phyloP scores from a whole-genome alignment of 495 filamentous ascomycete species.

The Aspergillus carlsbadensis region DNA sequence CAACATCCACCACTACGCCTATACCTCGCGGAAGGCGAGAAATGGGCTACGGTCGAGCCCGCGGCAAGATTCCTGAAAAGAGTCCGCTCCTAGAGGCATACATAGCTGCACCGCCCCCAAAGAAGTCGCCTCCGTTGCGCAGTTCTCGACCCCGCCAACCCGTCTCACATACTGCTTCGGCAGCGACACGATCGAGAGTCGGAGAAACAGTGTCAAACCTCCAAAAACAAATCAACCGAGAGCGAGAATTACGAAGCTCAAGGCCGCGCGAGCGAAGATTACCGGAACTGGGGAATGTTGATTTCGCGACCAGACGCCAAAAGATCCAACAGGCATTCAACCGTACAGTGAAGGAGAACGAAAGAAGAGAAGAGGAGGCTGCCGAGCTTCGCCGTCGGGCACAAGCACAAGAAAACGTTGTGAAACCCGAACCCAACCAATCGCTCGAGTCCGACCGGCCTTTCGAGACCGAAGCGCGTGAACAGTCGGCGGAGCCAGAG shows the following conservation, averaged over 20 bases:
- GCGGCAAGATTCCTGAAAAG: slow-evolving; percentile 36
- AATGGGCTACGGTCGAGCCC: slow-evolving; percentile 31
- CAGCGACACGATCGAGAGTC: slow-evolving; percentile 62
- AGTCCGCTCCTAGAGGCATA: slow-evolving; percentile 61
- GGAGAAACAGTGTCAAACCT: slow-evolving; percentile 47
- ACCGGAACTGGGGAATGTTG: slow-evolving; percentile 65
- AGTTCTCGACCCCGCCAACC: slow-evolving; percentile 80
- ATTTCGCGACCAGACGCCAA: slow-evolving; percentile 75
- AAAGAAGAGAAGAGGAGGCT: slow-evolving; percentile 55
- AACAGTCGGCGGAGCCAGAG: slow-evolving; percentile 23
- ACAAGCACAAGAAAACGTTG: slow-evolving; percentile 25
- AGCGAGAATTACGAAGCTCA: slow-evolving; percentile 30
- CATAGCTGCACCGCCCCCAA: slow-evolving; percentile 60
- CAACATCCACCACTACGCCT: slow-evolving; percentile 1
- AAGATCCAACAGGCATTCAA: slow-evolving; percentile 79
- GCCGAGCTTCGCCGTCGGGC: slow-evolving; percentile 44
- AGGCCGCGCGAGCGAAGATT: slow-evolving; percentile 44
- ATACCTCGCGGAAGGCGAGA: slow-evolving; percentile 37
- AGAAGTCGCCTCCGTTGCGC: slow-evolving; percentile 72
- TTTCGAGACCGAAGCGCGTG: background rate
- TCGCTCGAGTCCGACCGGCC: slow-evolving; percentile 13
- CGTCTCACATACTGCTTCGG: slow-evolving; percentile 65
- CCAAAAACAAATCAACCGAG: slow-evolving; percentile 33
- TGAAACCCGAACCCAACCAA: slow-evolving; percentile 33
- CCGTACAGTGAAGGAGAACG: slow-evolving; percentile 68